Conservation (phyloP, 2,329 filamentous ascomycete genomes). For the Venturia aucupariae region DNA sequence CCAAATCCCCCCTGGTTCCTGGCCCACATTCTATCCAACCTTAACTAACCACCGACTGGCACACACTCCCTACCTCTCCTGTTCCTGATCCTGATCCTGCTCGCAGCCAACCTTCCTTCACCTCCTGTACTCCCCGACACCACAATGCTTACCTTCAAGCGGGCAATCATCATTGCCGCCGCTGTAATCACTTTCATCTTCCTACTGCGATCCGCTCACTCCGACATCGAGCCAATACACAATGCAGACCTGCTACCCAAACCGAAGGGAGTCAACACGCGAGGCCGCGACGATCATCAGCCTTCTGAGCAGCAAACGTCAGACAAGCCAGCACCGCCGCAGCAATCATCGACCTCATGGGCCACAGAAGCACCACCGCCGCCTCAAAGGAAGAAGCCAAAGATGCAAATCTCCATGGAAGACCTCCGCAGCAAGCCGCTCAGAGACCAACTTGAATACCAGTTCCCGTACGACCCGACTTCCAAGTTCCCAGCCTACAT, state of each 20-base stretch:
- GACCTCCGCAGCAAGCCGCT: conserved; percentile 65
- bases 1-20: no score
- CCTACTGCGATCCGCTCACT: conserved; percentile 55
- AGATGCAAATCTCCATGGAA: conserved; percentile 53
- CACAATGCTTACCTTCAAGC: conserved; percentile 67
- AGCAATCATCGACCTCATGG: conserved; percentile 23
- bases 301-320: conserved; percentile 16
- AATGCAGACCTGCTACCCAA: conserved; percentile 26
- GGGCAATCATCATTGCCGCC: conserved; percentile 62
- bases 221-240: conserved; percentile 19
- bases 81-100: neutral
- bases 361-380: conserved; percentile 19
- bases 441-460: conserved; percentile 75
- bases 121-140: neutral
- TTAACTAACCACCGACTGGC: no score
- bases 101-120: neutral
- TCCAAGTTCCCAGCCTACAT: conserved; percentile 92
- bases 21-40: no score
- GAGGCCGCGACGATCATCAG: conserved; percentile 24
- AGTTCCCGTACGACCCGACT: conserved; percentile 86
- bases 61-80: neutral
- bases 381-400: conserved; percentile 31
- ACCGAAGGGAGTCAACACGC: conserved; percentile 18
- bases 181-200: conserved; percentile 61
- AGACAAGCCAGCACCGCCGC: conserved; percentile 19